Base-by-base conservation (phyloP, 148 eudicot species). In the Fagopyrum esculentum region DNA sequence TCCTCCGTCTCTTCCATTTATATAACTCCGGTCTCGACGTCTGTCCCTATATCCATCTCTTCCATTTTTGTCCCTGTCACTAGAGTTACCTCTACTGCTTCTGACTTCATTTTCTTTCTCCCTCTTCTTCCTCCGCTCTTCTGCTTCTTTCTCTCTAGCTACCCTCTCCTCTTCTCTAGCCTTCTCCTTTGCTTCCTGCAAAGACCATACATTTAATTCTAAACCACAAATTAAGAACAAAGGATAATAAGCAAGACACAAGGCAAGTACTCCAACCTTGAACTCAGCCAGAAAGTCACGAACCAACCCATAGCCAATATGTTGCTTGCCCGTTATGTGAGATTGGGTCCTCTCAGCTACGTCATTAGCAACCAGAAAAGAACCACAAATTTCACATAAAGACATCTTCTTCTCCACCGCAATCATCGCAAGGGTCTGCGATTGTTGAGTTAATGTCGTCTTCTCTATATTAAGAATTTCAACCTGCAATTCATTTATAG, bases 331-430 rank as follows among this genome's bases (percentile, higher is more conserved):
- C 22, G 97, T 86, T 69, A 94, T 82, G 74, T 94, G 98, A 59
- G 98, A 94, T 79, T 94, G 98, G 73, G 95, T 89, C 82, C 98
- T 90, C 81, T 94, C 98, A 16, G 83, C 81, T 49, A 88, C 98
- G 77, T 94, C 98, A 78, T 94, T 94, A 60, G 97, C 98, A 43
- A 94, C 81, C 49, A 94, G 84, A 81, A 94, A 94, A 50, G 98
- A 94, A 30, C 98, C 98, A 84, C 98, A 95, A 61, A 85, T 87
- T 81, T 95, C 98, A 81, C 98, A 95, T 19, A 95, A 83, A n/a
- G 97, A 96, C 98, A 95, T 95, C 86, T 95, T 95, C 80, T 95
- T 95, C 84, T 95, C 98, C 85, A 90, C 97, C 16, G 93, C 87
- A 70, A 92, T 78, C 96, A 95, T 85, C 68, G 85, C 54, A 16